Base-by-base conservation (phyloP, 2,329 filamentous ascomycete genomes). In the Alternaria panax region DNA sequence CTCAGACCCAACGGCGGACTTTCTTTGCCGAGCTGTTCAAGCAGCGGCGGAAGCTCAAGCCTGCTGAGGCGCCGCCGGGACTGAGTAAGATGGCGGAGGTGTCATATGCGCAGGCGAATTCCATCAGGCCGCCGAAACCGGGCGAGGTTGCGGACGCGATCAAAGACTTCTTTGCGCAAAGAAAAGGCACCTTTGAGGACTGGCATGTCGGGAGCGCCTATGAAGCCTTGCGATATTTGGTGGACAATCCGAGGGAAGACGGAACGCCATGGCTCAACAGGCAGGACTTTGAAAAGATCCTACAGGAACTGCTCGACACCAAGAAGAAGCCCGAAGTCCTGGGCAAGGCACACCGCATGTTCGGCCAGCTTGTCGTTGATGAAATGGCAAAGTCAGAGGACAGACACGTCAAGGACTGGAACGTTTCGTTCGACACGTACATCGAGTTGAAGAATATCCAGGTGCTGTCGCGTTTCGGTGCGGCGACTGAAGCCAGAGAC, bases 21-120 rank as follows among this genome's bases (percentile, higher is more conserved):
- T 87, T 93, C 58, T 84, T 93, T 5, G 51, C 51, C 68, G 84
- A 92, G 46, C 85, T 91, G 63, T 87, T 91, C 65, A 87, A 88
- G 68, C 80, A 86, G 9, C 84, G 87, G 18, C 83, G 86, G 54
- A 75, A 75, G 59, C 78, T 88, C 42, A 89, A 87, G 74, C 82
- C 87, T 22, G 82, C 88, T 51, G 84, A 88, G 68, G 81, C 88
- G 60, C 90, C 88, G 70, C 90, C 87, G 0, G 93, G 92, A 53
- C 86, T 93, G 70, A 87, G 88, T 64, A 85, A 85, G 16, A 86
- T 97, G 80, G 85, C 91, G 69, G 85, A 91, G 59, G 85, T 92
- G 75, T 82, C 86, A 52, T 86, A 86, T 66, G 85, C 87, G 60
- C 80, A 89, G 66, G 83, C 85, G 51, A 85, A 91, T 56, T 84